Evolutionary conservation across 371 early-diverging fungal species (phyloP), one percentile per base, ranked within the genome.

Genomic region (Syncephalastrum racemosum): DNA sequence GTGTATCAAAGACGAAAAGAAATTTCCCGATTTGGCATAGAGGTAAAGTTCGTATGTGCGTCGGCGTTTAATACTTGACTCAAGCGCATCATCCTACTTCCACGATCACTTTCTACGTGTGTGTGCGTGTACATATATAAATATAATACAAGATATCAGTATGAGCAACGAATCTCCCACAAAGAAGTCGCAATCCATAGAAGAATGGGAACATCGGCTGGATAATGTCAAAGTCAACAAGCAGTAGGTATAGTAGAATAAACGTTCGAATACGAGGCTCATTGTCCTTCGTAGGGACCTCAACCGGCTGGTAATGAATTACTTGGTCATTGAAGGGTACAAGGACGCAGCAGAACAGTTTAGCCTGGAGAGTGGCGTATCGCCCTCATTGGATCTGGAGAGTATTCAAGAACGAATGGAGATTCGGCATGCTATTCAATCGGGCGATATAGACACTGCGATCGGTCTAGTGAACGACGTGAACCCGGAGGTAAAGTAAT

Each of bases 331-430:
- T 51, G 98, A 98, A 70, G 98, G 98, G 1, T 97, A 94, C 82
- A 96, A 94, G 71, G 97, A 97, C 69, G 99, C 98, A 0, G 98
- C 97, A 4, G 94, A 96, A 70, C 92, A 91, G 68, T 97, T 98
- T 63, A 87, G 88, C 58, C 67, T 81, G 44, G 97, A 97, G 63
- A 84, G 92, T 49, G 92, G 91, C 0, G 57, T 95, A 6, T 70
- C 76, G 42, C 90, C 94, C 7, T 76, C 76, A 4, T 86, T 92
- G 3, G 93, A 97, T 70, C 67, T 95, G 50, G 83, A 83, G n/a
- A 88, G 90, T 0, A 96, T 97, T 58, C 87, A 97, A 62, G 94
- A 94, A 59, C 84, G 97, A 18, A 95, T 94, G 96, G 83, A 85
- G 13, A 95, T 98, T 56, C 85, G 97, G 23, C 89, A 90, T 58